Evolutionary conservation across 192 early-diverging fungal genomes (phyloP).

Genomic region (Powellomyces hirtus): DNA sequence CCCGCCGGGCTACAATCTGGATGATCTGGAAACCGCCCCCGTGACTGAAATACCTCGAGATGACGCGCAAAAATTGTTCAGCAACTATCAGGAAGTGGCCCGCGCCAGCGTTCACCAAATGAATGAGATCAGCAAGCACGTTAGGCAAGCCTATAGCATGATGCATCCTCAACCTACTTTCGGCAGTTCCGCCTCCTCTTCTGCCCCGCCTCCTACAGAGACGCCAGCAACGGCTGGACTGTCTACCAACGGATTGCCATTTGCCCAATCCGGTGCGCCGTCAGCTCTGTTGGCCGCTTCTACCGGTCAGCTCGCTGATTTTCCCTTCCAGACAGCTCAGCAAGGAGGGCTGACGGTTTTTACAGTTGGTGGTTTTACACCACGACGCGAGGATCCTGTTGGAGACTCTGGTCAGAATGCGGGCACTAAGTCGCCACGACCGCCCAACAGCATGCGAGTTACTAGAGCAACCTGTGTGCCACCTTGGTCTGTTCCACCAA

Average conservation of each 20-base stretch:
- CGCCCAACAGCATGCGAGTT: slow-evolving; percentile 24
- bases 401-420: neutral
- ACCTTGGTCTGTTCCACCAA: slow-evolving; percentile 18
- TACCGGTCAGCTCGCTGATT: neutral
- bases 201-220: no score
- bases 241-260: no score
- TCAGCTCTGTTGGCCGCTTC: neutral
- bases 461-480: slow-evolving; percentile 27
- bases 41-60: slow-evolving; percentile 2
- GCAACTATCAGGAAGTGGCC: slow-evolving; percentile 20
- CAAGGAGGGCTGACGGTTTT: slow-evolving; percentile 26
- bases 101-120: slow-evolving; percentile 27
- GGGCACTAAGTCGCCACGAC: neutral
- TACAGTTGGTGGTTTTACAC: slow-evolving; percentile 27
- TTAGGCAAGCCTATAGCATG: slow-evolving; percentile 16
- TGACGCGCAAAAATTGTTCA: slow-evolving; percentile 5
- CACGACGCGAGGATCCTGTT: slow-evolving; percentile 17
- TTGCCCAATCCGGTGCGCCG: no score
- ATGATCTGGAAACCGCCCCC: neutral
- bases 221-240: no score
- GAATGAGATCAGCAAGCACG: slow-evolving; percentile 24
- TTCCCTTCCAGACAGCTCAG: neutral
- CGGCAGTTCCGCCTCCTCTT: no score
- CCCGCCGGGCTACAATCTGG: slow-evolving; percentile 1
- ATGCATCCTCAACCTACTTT: neutral